Percentiles rank a stretch among this genome's conserved stretches.
Evolutionary conservation across 2,329 filamentous ascomycete species (phyloP).

Genomic region (Fusarium udum): DNA sequence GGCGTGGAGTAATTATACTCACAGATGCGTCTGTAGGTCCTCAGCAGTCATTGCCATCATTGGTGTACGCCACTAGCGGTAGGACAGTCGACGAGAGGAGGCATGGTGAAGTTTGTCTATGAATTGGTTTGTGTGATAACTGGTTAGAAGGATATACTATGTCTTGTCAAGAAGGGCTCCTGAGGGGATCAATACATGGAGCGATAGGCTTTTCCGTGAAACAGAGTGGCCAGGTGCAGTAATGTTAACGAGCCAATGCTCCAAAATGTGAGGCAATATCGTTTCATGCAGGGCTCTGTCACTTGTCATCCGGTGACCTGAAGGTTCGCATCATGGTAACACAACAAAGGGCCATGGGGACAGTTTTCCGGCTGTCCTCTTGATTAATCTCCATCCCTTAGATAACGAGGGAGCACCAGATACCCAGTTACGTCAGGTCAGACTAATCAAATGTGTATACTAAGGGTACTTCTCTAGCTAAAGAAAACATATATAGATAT

Average conservation of each 20-base stretch:
- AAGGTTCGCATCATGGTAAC: slow-evolving; percentile 1
- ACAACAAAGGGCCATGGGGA: background rate
- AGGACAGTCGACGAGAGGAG: background rate
- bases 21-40: background rate
- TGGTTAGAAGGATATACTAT: background rate
- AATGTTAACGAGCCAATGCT: background rate
- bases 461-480: too few species aligned
- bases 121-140: background rate
- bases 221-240: background rate
- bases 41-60: background rate
- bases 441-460: too few species aligned
- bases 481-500: too few species aligned
- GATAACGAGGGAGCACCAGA: too few species aligned
- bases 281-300: slow-evolving; percentile 5
- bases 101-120: slow-evolving; percentile 4
- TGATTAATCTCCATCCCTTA: background rate
- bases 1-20: background rate
- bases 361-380: background rate
- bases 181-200: slow-evolving; percentile 20
- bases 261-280: slow-evolving; percentile 25
- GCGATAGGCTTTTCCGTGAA: background rate
- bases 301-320: background rate
- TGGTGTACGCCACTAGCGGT: background rate
- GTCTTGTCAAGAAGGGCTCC: slow-evolving; percentile 1
- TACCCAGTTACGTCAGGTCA: too few species aligned